phyloP scores from a whole-genome alignment of 1,284 basidiomycete genomes.

The Porodaedalea pini region DNA sequence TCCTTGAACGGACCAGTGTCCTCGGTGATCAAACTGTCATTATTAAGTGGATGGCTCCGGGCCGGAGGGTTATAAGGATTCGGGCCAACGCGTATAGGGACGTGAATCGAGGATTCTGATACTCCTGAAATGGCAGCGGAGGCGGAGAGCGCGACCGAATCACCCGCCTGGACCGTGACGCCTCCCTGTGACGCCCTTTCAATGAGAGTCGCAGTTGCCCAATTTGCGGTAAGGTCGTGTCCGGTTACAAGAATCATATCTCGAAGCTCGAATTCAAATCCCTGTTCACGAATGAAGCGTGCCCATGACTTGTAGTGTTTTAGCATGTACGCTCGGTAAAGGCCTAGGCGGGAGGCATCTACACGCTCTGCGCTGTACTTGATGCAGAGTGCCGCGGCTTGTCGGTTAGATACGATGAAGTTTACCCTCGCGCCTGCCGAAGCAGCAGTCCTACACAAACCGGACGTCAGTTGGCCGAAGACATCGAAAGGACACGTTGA shows the following conservation, averaged over 20 bases:
- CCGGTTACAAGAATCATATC: constrained; percentile 5
- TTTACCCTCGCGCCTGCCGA: not conserved
- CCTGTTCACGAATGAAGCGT: not conserved
- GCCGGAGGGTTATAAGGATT: not conserved
- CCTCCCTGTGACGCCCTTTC: not conserved
- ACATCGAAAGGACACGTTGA: not conserved
- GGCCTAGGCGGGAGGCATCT: not conserved
- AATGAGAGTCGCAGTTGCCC: constrained; percentile 6
- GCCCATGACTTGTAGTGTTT: constrained; percentile 3
- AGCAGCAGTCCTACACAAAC: not conserved
- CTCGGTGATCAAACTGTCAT: not conserved
- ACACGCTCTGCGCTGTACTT: not conserved
- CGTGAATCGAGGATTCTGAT: not conserved
- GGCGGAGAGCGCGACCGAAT: not conserved
- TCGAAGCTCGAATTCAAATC: not conserved
- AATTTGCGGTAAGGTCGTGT: not conserved
- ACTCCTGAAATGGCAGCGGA: not conserved
- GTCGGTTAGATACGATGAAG: not conserved
- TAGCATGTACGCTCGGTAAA: not conserved
- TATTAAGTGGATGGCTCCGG: not conserved
- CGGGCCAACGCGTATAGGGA: constrained; percentile 1
- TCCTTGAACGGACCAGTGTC: not conserved
- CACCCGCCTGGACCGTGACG: not conserved
- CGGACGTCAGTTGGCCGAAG: not conserved
- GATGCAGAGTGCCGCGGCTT: not conserved